A percentile compares a stretch with the other conserved stretches of the same genome.
Conservation (phyloP, 148 eudicot genomes). For the Rhododendron vialii region DNA sequence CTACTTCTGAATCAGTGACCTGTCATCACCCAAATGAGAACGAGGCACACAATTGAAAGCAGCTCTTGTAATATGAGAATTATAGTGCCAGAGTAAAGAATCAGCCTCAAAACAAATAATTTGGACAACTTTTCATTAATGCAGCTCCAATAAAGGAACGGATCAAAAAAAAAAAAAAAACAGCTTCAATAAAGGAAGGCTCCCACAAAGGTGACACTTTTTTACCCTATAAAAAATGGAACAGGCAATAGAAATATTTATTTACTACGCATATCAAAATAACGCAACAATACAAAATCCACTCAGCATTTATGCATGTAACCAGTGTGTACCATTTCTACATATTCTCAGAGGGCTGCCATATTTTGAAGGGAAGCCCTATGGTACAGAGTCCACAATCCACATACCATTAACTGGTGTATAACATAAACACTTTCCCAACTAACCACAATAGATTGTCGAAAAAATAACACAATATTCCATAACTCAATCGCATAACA, state of each 20-base stretch:
- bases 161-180: too few relatives aligned
- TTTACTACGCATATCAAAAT: neutral
- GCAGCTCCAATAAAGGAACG: neutral
- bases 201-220: neutral
- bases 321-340: neutral
- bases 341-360: neutral
- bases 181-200: neutral
- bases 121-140: neutral
- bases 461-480: neutral
- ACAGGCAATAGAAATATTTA: neutral
- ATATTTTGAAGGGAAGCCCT: neutral
- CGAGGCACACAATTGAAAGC: neutral
- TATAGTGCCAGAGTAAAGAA: neutral
- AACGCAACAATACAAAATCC: neutral
- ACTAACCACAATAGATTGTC: neutral
- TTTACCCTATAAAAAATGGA: neutral
- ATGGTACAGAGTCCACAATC: neutral
- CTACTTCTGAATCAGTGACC: slow-evolving; percentile 19
- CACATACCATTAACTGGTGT: neutral
- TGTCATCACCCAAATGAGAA: slow-evolving; percentile 9
- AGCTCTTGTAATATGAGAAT: neutral
- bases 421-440: neutral
- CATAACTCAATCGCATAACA: neutral
- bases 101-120: neutral
- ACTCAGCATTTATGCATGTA: neutral